Base-by-base conservation (phyloP, 2,329 filamentous ascomycete species). In the Coleophoma eucalyptorum region DNA sequence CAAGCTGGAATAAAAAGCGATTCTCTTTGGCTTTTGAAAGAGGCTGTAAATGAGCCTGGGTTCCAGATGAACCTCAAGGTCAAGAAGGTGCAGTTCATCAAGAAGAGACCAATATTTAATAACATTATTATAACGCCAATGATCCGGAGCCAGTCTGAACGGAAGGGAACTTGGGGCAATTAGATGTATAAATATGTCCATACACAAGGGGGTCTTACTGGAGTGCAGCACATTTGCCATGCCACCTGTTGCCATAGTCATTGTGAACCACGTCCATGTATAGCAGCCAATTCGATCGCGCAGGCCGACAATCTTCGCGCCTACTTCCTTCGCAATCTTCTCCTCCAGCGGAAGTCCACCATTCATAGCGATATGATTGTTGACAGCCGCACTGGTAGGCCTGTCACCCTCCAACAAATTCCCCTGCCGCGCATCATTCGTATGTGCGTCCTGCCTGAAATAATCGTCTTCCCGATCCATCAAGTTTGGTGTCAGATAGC, bases 191-290 rank as follows among this genome's bases (percentile, higher is more conserved):
- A 44, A 15, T 5, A 5, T 19, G 5, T 13, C 8, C 26, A 44
- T 4, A 33, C 5, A 13, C n/a, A 4, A 6, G 31, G 15, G 4
- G 31, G n/a, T 19, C 42, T n/a, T 71, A 86, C 84, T 67, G 3
- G 72, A 70, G 58, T 75, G 68, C 42, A 81, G 64, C n/a, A 79
- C 74, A 52, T 79, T 81, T 43, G 77, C 73, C 51, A 81, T 67
- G n/a, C 78, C 77, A 21, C 78, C 79, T 0, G 78, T 80, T 2
- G 78, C 78, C 76, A 79, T 58, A 20, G 49, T 60, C 53, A 66
- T 58, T 19, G 87, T 89, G 61, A 91, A 93, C 77, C 84, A 93
- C 0, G 87, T 90, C 89, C 89, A 93, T 58, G 72, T 73, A 55
- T 75, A 74, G 53, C 75, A 80, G 38, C 70, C 72, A 52, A 81